Conservation (phyloP, 768 basidiomycete genomes). For the Suillus lakei region DNA sequence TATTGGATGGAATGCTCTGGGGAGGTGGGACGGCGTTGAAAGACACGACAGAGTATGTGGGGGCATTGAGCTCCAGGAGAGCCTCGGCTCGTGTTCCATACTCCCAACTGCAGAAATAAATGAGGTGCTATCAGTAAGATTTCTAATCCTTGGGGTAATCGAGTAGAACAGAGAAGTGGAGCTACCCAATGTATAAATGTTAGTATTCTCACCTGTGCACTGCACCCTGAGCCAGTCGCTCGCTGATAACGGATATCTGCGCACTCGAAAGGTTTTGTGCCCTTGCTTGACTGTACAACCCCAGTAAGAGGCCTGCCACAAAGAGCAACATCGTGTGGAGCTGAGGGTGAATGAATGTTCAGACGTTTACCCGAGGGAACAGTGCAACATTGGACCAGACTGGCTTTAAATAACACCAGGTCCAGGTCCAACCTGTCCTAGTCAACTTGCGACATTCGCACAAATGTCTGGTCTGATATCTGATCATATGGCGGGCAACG, state of each 20-base stretch:
- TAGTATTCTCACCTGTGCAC: slow-evolving; percentile 41
- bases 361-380: neutral
- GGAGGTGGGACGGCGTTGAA: slow-evolving; percentile 32
- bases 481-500: neutral
- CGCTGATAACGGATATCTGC: slow-evolving; percentile 41
- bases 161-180: neutral
- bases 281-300: neutral
- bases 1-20: slow-evolving; percentile 18
- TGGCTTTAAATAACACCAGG: slow-evolving; percentile 10
- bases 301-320: slow-evolving; percentile 10
- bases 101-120: slow-evolving; percentile 49
- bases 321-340: neutral
- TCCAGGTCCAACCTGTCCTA: neutral
- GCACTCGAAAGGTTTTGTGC: slow-evolving; percentile 41
- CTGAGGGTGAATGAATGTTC: neutral
- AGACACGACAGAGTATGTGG: slow-evolving; percentile 51
- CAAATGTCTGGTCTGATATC: neutral
- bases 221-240: slow-evolving; percentile 46
- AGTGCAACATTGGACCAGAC: neutral
- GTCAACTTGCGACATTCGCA: neutral
- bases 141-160: neutral
- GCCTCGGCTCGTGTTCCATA: slow-evolving; percentile 55
- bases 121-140: neutral
- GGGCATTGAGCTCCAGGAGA: slow-evolving; percentile 52
- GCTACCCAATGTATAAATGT: neutral